phyloP scores from a whole-genome alignment of 495 filamentous ascomycete genomes.

The Pseudevernia furfuracea region DNA sequence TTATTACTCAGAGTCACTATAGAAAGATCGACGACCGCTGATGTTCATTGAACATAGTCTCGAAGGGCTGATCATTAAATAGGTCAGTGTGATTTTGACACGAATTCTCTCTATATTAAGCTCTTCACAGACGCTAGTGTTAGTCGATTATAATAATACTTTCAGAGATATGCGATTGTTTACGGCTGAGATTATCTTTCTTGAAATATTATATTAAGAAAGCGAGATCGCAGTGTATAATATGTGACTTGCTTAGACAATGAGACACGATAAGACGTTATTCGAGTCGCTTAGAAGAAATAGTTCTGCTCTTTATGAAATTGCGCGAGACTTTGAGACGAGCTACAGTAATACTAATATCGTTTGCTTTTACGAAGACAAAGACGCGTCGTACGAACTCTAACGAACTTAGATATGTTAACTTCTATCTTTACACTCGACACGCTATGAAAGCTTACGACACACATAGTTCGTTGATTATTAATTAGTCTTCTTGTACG shows the following conservation, averaged over 20 bases:
- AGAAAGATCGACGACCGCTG: no score
- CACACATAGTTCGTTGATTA: background rate
- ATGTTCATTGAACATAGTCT: no score
- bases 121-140: background rate
- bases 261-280: background rate
- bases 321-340: background rate
- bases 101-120: background rate
- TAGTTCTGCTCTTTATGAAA: background rate
- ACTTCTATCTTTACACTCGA: background rate
- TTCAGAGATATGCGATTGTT: background rate
- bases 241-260: background rate
- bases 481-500: background rate
- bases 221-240: background rate
- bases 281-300: background rate
- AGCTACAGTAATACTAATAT: background rate
- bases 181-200: background rate
- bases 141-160: background rate
- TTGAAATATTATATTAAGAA: background rate
- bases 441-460: background rate
- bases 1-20: no score
- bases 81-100: no score
- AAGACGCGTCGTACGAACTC: background rate
- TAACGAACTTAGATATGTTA: background rate
- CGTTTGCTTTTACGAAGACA: slow-evolving; percentile 1
- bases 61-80: no score